Conservation (phyloP, 2,329 filamentous ascomycete genomes). For the Phyllosticta citriasiana region DNA sequence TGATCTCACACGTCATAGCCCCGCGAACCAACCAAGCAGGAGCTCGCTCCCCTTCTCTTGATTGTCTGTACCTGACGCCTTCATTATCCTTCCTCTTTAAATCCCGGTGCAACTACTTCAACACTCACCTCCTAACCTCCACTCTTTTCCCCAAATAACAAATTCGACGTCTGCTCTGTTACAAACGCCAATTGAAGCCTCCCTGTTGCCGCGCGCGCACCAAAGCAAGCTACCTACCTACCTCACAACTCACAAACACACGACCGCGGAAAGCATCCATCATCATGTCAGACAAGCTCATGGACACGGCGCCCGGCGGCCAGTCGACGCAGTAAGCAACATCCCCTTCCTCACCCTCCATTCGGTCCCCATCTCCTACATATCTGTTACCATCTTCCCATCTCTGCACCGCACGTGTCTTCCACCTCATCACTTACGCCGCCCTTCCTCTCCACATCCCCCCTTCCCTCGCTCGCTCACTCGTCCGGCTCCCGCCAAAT, state of each 20-base stretch:
- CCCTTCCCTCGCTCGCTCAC: too few relatives aligned
- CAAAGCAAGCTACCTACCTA: background rate
- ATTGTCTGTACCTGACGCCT: background rate
- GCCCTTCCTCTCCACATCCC: too few relatives aligned
- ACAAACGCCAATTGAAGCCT: background rate
- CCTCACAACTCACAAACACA: too few relatives aligned
- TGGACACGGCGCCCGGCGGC: constrained; percentile 51
- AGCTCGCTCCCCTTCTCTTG: background rate
- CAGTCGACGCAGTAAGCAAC: constrained; percentile 45
- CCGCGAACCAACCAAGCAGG: background rate
- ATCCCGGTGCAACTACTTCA: background rate
- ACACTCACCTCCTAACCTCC: background rate
- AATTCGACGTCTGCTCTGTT: background rate
- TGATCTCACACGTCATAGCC: background rate
- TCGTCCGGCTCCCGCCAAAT: too few relatives aligned
- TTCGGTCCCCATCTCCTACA: background rate
- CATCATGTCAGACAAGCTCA: constrained; percentile 43
- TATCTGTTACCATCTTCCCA: background rate
- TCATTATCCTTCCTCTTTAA: background rate
- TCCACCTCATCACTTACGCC: too few relatives aligned
- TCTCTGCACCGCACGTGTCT: too few relatives aligned
- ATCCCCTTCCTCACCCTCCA: background rate
- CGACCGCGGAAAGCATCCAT: too few relatives aligned
- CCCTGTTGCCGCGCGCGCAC: too few relatives aligned
- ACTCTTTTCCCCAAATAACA: too few relatives aligned